Conservation (phyloP, 768 basidiomycete genomes). For the Hypholoma sublateritium region DNA sequence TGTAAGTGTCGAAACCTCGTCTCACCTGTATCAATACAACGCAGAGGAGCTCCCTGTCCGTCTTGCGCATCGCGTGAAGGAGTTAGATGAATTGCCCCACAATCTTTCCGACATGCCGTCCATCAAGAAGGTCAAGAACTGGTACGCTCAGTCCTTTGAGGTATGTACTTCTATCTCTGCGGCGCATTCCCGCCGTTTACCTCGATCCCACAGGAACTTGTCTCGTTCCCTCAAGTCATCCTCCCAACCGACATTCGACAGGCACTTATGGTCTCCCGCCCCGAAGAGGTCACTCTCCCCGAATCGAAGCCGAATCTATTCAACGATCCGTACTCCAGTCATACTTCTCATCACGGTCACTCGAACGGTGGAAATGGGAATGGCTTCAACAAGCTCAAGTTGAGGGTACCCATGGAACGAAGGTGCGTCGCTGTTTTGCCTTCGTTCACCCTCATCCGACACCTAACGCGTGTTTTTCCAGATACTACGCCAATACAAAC, state of each 20-base stretch:
- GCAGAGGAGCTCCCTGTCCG: constrained; percentile 93
- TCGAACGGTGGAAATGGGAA: constrained; percentile 36
- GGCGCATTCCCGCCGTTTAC: not conserved
- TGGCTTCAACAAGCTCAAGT: constrained; percentile 55
- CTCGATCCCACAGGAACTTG: constrained; percentile 68
- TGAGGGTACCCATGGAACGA: constrained; percentile 83
- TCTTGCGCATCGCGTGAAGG: constrained; percentile 93
- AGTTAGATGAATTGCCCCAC: constrained; percentile 92
- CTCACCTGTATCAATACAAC: not conserved
- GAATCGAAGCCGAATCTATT: constrained; percentile 83
- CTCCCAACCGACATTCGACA: constrained; percentile 69
- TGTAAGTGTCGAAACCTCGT: not conserved
- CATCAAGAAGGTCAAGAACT: constrained; percentile 93
- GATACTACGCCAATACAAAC: constrained; percentile 83
- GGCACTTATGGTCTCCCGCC: constrained; percentile 52
- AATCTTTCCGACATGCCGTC: constrained; percentile 88
- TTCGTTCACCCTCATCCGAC: constrained; percentile 2
- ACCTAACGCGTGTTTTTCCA: constrained; percentile 26
- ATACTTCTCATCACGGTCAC: constrained; percentile 15
- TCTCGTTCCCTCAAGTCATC: constrained; percentile 78
- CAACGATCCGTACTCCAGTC: constrained; percentile 42
- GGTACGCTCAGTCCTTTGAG: constrained; percentile 99
- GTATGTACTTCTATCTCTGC: constrained; percentile 41
- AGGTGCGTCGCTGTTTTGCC: constrained; percentile 47
- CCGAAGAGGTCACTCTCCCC: constrained; percentile 55